Evolutionary conservation across 805 yeast species (phyloP), one percentile per base, ranked within the genome.

Genomic region (Naumovozyma castellii): DNA sequence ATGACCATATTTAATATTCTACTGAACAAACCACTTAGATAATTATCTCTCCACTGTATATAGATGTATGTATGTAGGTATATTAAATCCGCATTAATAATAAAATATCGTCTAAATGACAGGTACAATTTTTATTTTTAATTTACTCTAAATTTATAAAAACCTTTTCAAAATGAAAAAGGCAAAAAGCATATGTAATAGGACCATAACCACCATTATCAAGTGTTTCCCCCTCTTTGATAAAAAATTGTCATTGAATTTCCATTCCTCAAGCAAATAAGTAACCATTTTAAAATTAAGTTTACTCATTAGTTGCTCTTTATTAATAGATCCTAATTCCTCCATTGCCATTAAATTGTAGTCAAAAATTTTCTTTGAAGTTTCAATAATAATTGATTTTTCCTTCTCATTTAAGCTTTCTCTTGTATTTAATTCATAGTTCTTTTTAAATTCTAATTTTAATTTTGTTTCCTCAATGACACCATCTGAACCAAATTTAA

Each of bases 391-490:
- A 40, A 79, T 83, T 41, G 66, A 58, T 64, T 84, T 85, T 61
- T 84, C 83, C 31, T 64, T 64, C 60, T 84, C 94, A 2, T 80
- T 70, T 44, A 84, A 67, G n/a, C 63, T 65, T 48, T 77, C 73
- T 54, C 94, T 72, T 3, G 95, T 84, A 35, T 75, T 76, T 41
- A 84, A 64, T 64, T 84, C 94, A 60, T 79, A 84, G 49, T 80
- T 83, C 49, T 81, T 71, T 64, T 84, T 84, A 65, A 80, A 85
- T 22, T 66, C 57, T 36, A 76, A 61, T 56, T 92, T 72, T 47
- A 84, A 71, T 41, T 69, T 66, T 50, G 76, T 75, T 53, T 78
- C 83, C 52, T 80, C 84, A n/a, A n/a, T 12, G 15, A 29, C 13
- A 29, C 15, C 13, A 14, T 75, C 76, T 31, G 72, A 78, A 44